Evolutionary conservation across 2,329 filamentous ascomycete genomes (phyloP).

Genomic region (Epichloe gansuensis): DNA sequence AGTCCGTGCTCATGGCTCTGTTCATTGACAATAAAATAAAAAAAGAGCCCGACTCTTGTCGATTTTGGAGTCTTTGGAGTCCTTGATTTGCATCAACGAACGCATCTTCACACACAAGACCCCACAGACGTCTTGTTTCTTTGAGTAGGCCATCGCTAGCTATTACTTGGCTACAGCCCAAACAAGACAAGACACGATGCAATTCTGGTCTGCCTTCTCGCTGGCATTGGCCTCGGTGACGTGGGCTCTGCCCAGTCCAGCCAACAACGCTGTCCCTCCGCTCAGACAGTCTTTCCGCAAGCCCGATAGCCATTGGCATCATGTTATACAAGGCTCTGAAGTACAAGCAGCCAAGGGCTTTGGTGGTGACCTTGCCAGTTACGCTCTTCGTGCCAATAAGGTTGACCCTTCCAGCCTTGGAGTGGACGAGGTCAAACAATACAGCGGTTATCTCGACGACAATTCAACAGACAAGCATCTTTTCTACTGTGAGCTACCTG

Average conservation of each 20-base stretch:
- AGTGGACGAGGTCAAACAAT: slow-evolving; percentile 92
- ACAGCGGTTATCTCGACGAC: slow-evolving; percentile 94
- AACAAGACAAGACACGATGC: neutral
- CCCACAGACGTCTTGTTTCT: no score
- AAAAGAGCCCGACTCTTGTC: no score
- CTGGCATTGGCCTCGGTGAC: neutral
- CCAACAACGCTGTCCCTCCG: neutral
- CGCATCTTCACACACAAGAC: no score
- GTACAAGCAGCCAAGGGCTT: slow-evolving; percentile 63
- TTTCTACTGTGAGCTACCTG: slow-evolving; percentile 71
- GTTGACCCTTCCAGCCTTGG: slow-evolving; percentile 76
- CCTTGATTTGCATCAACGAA: no score
- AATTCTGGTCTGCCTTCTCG: neutral
- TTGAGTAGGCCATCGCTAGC: no score
- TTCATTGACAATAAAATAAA: no score
- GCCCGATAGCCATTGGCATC: slow-evolving; percentile 78
- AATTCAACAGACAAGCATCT: slow-evolving; percentile 95
- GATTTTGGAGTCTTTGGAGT: no score
- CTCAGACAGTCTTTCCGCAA: slow-evolving; percentile 36
- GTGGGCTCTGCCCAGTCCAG: neutral
- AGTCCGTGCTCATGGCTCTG: neutral
- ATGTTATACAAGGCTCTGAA: slow-evolving; percentile 74
- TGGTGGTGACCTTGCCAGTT: slow-evolving; percentile 72
- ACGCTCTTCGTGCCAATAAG: slow-evolving; percentile 81
- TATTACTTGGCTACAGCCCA: no score